Evolutionary conservation across 345 rosid genomes (phyloP).

Genomic region (Moringa oleifera): DNA sequence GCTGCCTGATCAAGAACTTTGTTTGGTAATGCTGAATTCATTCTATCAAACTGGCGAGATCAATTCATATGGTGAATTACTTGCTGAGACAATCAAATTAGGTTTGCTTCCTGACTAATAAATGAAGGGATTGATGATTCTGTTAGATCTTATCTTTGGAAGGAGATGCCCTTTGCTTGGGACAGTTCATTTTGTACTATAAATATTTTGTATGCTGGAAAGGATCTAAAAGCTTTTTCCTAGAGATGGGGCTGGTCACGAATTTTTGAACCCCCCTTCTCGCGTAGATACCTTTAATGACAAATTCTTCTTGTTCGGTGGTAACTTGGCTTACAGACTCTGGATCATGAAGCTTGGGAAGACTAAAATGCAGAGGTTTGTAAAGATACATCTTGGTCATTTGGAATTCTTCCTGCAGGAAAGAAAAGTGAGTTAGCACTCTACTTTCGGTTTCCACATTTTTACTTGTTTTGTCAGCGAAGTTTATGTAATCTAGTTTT

Average conservation of each 20-base stretch:
- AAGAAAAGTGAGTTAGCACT: background rate
- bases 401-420: background rate
- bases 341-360: background rate
- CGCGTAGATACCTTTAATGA: background rate
- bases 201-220: too few relatives aligned
- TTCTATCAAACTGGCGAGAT: slow-evolving; percentile 27
- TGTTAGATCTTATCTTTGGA: slow-evolving; percentile 8
- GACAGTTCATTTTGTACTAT: background rate
- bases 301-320: background rate
- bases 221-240: background rate
- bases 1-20: slow-evolving; percentile 57
- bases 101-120: slow-evolving; percentile 35
- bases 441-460: too few relatives aligned
- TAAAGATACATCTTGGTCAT: background rate
- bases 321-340: background rate
- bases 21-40: slow-evolving; percentile 42
- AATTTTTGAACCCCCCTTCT: background rate
- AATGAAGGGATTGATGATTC: slow-evolving; percentile 12
- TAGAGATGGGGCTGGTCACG: background rate
- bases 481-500: too few relatives aligned
- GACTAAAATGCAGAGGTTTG: background rate
- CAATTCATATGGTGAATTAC: slow-evolving; percentile 29
- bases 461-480: too few relatives aligned
- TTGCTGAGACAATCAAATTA: slow-evolving; percentile 44
- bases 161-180: slow-evolving; percentile 9